Percentiles rank a stretch among this genome's conserved stretches.
Evolutionary conservation across 129 eudicot genomes (phyloP).

Genomic region (Escallonia herrerae): DNA sequence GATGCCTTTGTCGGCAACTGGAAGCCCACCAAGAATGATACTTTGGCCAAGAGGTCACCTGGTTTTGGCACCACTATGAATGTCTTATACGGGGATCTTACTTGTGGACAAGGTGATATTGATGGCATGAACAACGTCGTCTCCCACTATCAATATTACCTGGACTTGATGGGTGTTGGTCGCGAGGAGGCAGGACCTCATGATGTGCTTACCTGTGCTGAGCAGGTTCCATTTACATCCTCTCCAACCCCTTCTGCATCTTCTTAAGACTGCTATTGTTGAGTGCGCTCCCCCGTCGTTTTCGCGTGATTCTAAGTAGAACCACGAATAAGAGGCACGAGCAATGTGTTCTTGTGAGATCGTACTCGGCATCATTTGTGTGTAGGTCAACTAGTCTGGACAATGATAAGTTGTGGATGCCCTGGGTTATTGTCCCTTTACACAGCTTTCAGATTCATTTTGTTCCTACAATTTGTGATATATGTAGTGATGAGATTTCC

Average conservation of each 20-base stretch:
- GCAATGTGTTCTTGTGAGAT: conserved; percentile 13
- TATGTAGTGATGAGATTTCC: conserved; percentile 24
- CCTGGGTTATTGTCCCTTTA: not conserved
- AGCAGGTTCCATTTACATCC: conserved; percentile 68
- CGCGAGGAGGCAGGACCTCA: conserved; percentile 71
- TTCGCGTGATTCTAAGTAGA: conserved; percentile 14
- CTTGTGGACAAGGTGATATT: conserved; percentile 79
- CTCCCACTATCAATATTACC: conserved; percentile 78
- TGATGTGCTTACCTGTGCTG: conserved; percentile 67
- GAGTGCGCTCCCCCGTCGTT: not conserved
- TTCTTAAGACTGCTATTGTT: conserved; percentile 25
- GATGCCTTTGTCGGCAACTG: conserved; percentile 78
- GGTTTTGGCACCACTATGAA: conserved; percentile 95
- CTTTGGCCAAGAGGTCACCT: conserved; percentile 50
- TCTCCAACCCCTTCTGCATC: conserved; percentile 30
- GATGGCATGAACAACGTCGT: conserved; percentile 69
- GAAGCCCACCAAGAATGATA: conserved; percentile 88
- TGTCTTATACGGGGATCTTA: conserved; percentile 62
- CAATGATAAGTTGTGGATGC: conserved; percentile 7
- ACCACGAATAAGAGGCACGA: conserved; percentile 29
- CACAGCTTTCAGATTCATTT: conserved; percentile 18
- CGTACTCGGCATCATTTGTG: not conserved
- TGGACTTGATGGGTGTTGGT: conserved; percentile 85
- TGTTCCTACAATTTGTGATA: conserved; percentile 23
- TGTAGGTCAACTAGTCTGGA: conserved; percentile 18